These are phyloP conservation scores for Babjeviella inositovora DNA, from an alignment of 805 yeast genomes.

Conservation along the genomic window DNA sequence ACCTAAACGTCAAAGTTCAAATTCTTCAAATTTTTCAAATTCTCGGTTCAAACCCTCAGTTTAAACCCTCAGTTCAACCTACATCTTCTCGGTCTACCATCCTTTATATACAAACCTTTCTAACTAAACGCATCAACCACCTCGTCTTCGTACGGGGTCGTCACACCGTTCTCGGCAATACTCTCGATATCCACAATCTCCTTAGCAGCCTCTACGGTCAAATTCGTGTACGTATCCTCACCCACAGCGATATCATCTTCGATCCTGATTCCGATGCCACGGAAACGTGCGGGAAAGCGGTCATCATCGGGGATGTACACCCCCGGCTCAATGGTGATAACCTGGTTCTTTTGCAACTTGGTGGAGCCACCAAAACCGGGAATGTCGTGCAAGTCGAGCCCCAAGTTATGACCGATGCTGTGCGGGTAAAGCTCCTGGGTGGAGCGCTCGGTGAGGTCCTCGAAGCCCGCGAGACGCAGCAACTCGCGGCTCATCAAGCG, in stretches of 20 bases:
- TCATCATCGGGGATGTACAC: conserved; percentile 68
- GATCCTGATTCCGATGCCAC: conserved; percentile 84
- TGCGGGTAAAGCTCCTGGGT: conserved; percentile 68
- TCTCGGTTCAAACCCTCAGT: too few species aligned
- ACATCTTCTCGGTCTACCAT: too few species aligned
- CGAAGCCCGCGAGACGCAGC: conserved; percentile 50
- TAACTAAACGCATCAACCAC: conserved; percentile 10
- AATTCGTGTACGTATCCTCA: conserved; percentile 28
- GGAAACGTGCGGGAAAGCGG: conserved; percentile 63
- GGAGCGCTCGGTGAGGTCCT: conserved; percentile 30
- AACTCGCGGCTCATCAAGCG: conserved; percentile 43
- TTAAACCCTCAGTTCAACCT: too few species aligned
- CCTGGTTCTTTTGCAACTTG: conserved; percentile 51
- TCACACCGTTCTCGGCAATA: conserved; percentile 42
- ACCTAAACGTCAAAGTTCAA: not conserved
- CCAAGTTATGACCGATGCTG: conserved; percentile 89
- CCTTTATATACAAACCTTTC: conserved; percentile 1
- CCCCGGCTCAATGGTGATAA: conserved; percentile 93
- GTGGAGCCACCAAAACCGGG: conserved; percentile 46
- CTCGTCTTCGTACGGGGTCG: conserved; percentile 28
- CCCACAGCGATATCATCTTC: conserved; percentile 91
- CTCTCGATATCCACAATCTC: conserved; percentile 72
- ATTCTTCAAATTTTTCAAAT: too few species aligned
- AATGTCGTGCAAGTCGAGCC: conserved; percentile 79
- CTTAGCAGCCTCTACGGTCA: conserved; percentile 76